Evolutionary conservation across 148 eudicot species (phyloP), one percentile per base, ranked within the genome.

Genomic region (Nyssa sinensis): DNA sequence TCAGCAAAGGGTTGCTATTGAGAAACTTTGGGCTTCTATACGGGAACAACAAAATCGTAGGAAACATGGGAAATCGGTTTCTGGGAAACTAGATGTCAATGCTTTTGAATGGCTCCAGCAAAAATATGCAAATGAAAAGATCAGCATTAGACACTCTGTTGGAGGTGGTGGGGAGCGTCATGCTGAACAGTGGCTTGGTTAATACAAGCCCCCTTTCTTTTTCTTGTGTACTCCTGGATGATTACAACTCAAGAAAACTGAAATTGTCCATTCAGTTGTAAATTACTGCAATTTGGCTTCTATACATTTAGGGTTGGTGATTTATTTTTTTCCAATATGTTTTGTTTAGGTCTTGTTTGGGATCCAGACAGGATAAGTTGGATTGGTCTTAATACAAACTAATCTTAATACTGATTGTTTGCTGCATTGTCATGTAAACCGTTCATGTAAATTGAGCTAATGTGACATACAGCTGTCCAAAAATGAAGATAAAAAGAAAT

Each of bases 31-130:
- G 99, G 81, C 82, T 53, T 95, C 99, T 30, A 86, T 92, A 28
- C 77, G 92, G 65, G 99, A 95, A 70, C 99, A 92, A 71, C 94
- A 89, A 69, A 80, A 71, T 31, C 87, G 89, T 28, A 73, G 97
- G 73, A 95, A 90, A 84, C 96, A 95, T 83, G 99, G 99, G 63
- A 95, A 90, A 79, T 92, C 99, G 12, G 91, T 92, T 12, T 86
- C 99, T 0, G 94, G 99, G 69, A 95, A 92, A 84, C 99, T 95
- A 24, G 99, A 95, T 69, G 92, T 95, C 78, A 95, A 92, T 68
- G 98, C 82, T 62, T 95, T 95, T 57, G 97, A 95, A 74, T 84
- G 68, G 75, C 91, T 95, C 37, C 99, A 95, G 86, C 85, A 92
- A 77, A 92, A 95, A 80, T 95, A 95, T 76, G 73, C 99, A n/a